Conservation (phyloP, 306 rosid genomes). For the Amphicarpaea edgeworthii region DNA sequence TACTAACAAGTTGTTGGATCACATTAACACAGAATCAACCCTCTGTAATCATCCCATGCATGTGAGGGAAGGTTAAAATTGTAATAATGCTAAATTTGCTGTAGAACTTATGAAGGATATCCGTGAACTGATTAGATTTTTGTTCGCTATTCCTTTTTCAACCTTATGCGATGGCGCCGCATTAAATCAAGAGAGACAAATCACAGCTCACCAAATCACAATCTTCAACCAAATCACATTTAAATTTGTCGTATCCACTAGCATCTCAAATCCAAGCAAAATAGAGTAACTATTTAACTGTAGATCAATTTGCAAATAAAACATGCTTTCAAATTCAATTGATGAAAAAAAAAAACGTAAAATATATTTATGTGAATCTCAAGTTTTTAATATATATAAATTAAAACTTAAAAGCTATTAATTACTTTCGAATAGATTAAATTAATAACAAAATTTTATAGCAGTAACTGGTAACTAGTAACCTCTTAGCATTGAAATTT, state of each 20-base stretch:
- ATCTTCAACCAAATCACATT: neutral
- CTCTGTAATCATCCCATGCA: neutral
- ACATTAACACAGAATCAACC: neutral
- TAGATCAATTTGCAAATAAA: neutral
- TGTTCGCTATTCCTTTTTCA: neutral
- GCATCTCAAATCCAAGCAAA: conserved; percentile 1
- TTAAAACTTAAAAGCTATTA: neutral
- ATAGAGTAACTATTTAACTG: neutral
- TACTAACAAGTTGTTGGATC: conserved; percentile 15
- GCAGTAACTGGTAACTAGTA: too few relatives aligned
- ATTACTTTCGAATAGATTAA: neutral
- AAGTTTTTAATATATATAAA: neutral
- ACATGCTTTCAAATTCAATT: too few relatives aligned
- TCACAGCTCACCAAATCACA: conserved; percentile 15
- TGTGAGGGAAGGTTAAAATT: neutral
- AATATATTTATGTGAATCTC: neutral
- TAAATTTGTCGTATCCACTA: neutral
- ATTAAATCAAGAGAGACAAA: conserved; percentile 8
- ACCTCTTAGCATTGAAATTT: neutral
- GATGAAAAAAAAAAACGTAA: neutral
- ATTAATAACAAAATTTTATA: neutral
- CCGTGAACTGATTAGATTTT: neutral
- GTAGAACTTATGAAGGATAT: neutral
- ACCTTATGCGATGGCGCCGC: conserved; percentile 7
- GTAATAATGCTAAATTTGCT: neutral